Evolutionary conservation across 169 alveolate species (phyloP).

Genomic region (Plasmodium gallinaceum): DNA sequence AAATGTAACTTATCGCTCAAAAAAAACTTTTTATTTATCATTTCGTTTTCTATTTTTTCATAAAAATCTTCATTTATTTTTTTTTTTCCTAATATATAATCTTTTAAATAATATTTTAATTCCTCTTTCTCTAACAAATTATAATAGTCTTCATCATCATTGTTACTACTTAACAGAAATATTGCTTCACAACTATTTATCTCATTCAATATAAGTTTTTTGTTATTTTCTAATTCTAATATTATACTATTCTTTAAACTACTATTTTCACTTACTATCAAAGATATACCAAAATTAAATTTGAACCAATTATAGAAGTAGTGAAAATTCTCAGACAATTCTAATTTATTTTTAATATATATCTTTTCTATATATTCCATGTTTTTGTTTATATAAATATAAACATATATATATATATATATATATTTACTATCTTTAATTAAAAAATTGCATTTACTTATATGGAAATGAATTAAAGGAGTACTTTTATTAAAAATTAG

Average conservation of each 20-base stretch:
- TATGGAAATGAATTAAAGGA: too few species aligned
- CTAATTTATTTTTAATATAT: constrained; percentile 31
- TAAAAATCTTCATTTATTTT: constrained; percentile 29
- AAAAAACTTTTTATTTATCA: background rate
- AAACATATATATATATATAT: background rate
- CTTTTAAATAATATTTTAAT: constrained; percentile 33
- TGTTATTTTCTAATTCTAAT: constrained; percentile 10
- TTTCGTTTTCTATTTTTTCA: constrained; percentile 33
- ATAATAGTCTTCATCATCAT: background rate
- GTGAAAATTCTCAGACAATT: constrained; percentile 1
- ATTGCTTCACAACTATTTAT: constrained; percentile 43
- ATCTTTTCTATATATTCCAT: constrained; percentile 40
- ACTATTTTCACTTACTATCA: constrained; percentile 41
- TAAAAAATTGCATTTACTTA: too few species aligned
- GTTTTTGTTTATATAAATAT: background rate
- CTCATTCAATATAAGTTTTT: constrained; percentile 21
- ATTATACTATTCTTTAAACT: constrained; percentile 17
- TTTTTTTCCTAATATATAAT: constrained; percentile 9
- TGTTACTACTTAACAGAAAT: background rate
- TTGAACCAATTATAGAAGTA: constrained; percentile 58
- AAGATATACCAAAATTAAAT: constrained; percentile 13
- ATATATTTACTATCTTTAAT: background rate
- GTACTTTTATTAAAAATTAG: too few species aligned
- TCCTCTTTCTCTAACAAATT: constrained; percentile 12
- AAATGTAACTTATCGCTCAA: background rate